Percentiles rank a stretch among this genome's conserved stretches.
Conservation (phyloP, 352 stramenopile species). For the Phytophthora citrophthora region DNA sequence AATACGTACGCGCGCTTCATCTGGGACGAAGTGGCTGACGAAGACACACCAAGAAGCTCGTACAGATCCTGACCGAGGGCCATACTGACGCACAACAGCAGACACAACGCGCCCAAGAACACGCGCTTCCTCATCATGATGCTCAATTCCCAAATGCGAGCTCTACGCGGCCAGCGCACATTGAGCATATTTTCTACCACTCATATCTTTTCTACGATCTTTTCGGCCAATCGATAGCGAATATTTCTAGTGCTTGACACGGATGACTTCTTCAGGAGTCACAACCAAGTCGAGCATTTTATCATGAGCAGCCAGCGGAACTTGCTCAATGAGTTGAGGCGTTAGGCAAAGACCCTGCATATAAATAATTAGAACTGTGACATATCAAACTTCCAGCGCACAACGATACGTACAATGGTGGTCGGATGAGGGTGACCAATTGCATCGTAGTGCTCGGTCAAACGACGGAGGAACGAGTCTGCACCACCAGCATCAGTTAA, state of each 20-base stretch:
- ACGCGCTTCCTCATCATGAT: conserved; percentile 29
- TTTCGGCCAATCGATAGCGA: conserved; percentile 15
- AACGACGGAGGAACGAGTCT: conserved; percentile 80
- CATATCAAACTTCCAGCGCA: background rate
- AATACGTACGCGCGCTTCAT: conserved; percentile 75
- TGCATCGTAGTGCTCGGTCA: conserved; percentile 52
- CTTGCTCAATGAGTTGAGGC: conserved; percentile 63
- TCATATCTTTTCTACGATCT: conserved; percentile 4
- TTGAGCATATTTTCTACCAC: conserved; percentile 16
- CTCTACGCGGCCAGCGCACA: conserved; percentile 3
- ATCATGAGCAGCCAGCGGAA: conserved; percentile 72
- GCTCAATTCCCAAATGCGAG: conserved; percentile 14
- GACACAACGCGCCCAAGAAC: conserved; percentile 45
- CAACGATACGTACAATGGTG: conserved; percentile 59
- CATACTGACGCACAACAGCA: conserved; percentile 48
- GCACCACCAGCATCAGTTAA: conserved; percentile 18
- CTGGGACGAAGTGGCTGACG: conserved; percentile 54
- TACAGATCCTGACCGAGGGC: conserved; percentile 67
- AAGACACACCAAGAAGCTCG: conserved; percentile 67
- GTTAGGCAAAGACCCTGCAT: conserved; percentile 71
- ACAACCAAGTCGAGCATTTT: conserved; percentile 70
- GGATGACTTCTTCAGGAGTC: conserved; percentile 65
- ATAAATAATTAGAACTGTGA: background rate
- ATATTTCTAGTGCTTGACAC: conserved; percentile 17
- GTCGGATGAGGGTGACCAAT: conserved; percentile 47